Evolutionary conservation across 768 basidiomycete species (phyloP).

Genomic region (Auriscalpium microsporum): DNA sequence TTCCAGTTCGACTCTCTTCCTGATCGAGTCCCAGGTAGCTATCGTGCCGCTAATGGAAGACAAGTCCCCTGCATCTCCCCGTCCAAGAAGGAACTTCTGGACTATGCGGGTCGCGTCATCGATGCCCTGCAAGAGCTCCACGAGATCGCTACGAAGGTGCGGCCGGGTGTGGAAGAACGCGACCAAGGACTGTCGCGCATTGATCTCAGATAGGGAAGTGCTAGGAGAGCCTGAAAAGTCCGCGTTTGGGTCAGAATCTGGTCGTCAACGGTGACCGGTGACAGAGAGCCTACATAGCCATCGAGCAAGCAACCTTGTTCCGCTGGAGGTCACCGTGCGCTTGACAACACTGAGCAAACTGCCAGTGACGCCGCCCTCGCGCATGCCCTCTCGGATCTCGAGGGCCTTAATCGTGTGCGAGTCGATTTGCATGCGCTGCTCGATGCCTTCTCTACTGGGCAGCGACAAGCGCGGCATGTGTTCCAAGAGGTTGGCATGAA

Average conservation of each 20-base stretch:
- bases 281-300: conserved; percentile 56
- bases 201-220: conserved; percentile 64
- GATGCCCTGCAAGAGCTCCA: conserved; percentile 41
- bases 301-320: conserved; percentile 63
- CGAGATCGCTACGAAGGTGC: conserved; percentile 58
- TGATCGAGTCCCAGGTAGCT: conserved; percentile 47
- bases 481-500: conserved; percentile 64
- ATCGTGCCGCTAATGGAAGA: conserved; percentile 56
- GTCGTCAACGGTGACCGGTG: neutral
- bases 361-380: conserved; percentile 66
- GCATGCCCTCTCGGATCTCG: conserved; percentile 68
- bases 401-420: conserved; percentile 83
- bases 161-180: conserved; percentile 55
- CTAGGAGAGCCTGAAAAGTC: conserved; percentile 67
- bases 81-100: conserved; percentile 65
- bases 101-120: conserved; percentile 72
- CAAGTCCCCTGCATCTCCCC: conserved; percentile 61
- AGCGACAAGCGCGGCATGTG: conserved; percentile 59
- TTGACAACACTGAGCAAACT: conserved; percentile 69
- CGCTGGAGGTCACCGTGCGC: conserved; percentile 70
- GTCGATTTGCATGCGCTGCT: conserved; percentile 79
- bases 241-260: neutral
- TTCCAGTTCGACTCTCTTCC: conserved; percentile 46
- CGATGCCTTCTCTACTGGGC: conserved; percentile 47
- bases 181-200: conserved; percentile 68